Percentiles rank a stretch among this genome's conserved stretches.
These are phyloP conservation scores for Petrea volubilis DNA, from an alignment of 257 asterid genomes.

Conservation along the genomic window DNA sequence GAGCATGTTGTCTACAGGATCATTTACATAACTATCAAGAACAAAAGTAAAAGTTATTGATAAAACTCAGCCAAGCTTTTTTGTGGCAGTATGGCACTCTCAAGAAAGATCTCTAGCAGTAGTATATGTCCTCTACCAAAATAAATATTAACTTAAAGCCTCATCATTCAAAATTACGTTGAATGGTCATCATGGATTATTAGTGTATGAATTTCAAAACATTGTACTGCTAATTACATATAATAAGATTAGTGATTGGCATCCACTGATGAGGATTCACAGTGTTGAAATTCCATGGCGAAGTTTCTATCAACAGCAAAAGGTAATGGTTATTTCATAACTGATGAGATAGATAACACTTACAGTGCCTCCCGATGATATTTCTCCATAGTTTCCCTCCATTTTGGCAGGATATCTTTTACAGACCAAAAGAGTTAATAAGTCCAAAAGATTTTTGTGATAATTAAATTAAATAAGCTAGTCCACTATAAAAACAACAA, in stretches of 20 bases:
- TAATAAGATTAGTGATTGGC: background rate
- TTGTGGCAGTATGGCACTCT: background rate
- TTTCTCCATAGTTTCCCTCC: constrained; percentile 91
- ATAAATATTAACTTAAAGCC: background rate
- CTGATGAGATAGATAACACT: constrained; percentile 36
- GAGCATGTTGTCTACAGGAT: too few relatives aligned
- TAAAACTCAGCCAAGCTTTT: background rate
- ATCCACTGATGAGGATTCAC: background rate
- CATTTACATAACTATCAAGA: background rate
- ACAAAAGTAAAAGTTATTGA: background rate
- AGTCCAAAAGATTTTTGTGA: background rate
- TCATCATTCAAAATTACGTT: background rate
- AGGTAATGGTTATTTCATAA: constrained; percentile 6
- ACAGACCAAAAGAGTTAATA: background rate
- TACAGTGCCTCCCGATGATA: constrained; percentile 78
- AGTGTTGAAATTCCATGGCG: background rate
- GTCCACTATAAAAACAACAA: too few relatives aligned
- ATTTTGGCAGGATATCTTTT: constrained; percentile 69
- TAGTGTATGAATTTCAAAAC: too few relatives aligned
- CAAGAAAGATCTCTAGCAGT: background rate
- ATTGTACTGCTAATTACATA: too few relatives aligned
- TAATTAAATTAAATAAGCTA: constrained; percentile 13
- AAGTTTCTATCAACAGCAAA: background rate
- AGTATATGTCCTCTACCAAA: background rate
- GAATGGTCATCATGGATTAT: constrained; percentile 5